Percentiles rank a stretch among this genome's conserved stretches.
Conservation (phyloP, 768 basidiomycete genomes). For the Naematelia encephala region DNA sequence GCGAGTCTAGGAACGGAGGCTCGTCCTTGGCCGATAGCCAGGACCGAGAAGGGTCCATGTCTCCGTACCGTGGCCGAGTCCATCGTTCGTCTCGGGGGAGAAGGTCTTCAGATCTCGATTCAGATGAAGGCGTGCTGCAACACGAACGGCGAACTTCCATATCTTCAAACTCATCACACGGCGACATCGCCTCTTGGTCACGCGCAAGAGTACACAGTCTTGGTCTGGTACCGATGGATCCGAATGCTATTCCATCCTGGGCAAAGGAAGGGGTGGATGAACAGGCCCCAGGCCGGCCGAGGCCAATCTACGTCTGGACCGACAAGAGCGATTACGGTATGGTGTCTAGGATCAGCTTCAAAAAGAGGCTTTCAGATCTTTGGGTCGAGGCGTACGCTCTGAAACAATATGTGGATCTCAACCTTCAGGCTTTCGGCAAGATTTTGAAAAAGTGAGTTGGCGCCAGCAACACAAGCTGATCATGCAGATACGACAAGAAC, state of each 20-base stretch:
- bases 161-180: constrained; percentile 41
- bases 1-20: constrained; percentile 7
- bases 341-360: constrained; percentile 79
- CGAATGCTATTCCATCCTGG: constrained; percentile 23
- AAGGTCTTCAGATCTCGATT: constrained; percentile 27
- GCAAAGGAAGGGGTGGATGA: constrained; percentile 43
- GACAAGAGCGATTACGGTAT: constrained; percentile 73
- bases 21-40: constrained; percentile 1
- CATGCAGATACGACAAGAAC: constrained; percentile 86
- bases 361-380: constrained; percentile 77
- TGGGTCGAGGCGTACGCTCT: constrained; percentile 74
- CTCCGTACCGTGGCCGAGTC: not conserved
- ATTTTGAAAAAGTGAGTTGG: constrained; percentile 80
- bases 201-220: constrained; percentile 26
- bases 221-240: constrained; percentile 45
- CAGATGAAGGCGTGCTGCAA: constrained; percentile 9
- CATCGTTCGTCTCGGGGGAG: not conserved
- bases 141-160: constrained; percentile 33
- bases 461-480: constrained; percentile 6
- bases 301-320: constrained; percentile 60
- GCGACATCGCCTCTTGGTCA: constrained; percentile 19
- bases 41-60: constrained; percentile 1
- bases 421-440: constrained; percentile 90
- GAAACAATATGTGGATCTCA: constrained; percentile 82
- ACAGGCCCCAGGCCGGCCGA: constrained; percentile 51